Evolutionary conservation across 2,329 filamentous ascomycete genomes (phyloP), one percentile per base, ranked within the genome.

Genomic region (Xylaria sp.): DNA sequence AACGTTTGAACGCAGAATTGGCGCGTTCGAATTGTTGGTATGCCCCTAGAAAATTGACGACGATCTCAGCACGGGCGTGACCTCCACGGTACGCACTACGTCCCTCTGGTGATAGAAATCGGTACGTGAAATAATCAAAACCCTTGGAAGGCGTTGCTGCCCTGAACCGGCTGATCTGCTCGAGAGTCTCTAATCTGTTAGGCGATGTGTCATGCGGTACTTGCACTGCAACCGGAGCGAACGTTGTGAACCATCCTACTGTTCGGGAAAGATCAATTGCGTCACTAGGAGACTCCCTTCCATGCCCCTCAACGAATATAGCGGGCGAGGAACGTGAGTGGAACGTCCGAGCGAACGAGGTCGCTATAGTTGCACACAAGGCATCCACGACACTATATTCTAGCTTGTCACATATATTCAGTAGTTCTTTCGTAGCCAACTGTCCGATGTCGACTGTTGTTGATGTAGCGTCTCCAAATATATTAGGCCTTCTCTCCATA

Each of bases 191-290:
- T 15, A 54, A 28, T 52, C 31, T 52, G 12, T 39, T 54, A 6
- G 46, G 50, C 34, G 52, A 37, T 31, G 46, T 54, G 23, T 37
- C 34, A 18, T 65, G 34, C 7, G 28, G 46, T 44, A 51, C 39
- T 54, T 15, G 46, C 31, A 65, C 25, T 59, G 37, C 48, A n/a
- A 67, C 52, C 3, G 58, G 58, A n/a, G 58, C 1, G 34, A 67
- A 20, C 8, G 65, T 67, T 23, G 65, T 67, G 54, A 67, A 67
- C 65, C 65, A 67, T 15, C 65, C 65, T 41, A 67, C 60, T 20
- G 65, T 67, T 23, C 60, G 59, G 6, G 60, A 63, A 46, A 67
- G 52, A 59, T 67, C 54, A 37, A 67, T 58, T 3, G 12, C 54
- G 18, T 54, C 39, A 50, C 34, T 31, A 10, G 39, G 37, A n/a